phyloP scores from a whole-genome alignment of 2,329 filamentous ascomycete genomes.

The Xylariales sp. region DNA sequence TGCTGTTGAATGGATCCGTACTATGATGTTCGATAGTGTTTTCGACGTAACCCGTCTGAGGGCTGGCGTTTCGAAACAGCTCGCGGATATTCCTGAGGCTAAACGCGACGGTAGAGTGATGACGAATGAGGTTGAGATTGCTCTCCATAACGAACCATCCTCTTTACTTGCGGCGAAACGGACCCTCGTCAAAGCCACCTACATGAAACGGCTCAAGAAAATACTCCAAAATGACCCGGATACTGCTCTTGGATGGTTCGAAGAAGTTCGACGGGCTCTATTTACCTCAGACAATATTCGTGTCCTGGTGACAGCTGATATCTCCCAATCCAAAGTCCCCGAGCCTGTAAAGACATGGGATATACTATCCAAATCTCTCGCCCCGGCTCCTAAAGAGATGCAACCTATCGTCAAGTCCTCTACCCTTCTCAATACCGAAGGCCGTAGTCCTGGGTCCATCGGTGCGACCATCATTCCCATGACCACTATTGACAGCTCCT shows the following conservation, averaged over 20 bases:
- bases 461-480: conserved; percentile 87
- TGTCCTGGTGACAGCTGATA: conserved; percentile 83
- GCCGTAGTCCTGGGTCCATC: conserved; percentile 77
- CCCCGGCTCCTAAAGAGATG: conserved; percentile 63
- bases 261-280: conserved; percentile 78
- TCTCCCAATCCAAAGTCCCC: conserved; percentile 71
- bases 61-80: conserved; percentile 78
- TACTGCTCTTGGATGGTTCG: conserved; percentile 79
- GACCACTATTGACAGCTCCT: conserved; percentile 92
- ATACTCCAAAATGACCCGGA: conserved; percentile 81
- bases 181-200: conserved; percentile 86
- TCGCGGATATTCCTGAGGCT: conserved; percentile 90
- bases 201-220: conserved; percentile 86
- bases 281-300: conserved; percentile 89
- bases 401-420: conserved; percentile 77
- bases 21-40: conserved; percentile 87
- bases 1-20: conserved; percentile 84
- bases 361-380: conserved; percentile 65
- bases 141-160: conserved; percentile 82
- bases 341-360: conserved; percentile 86
- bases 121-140: conserved; percentile 74
- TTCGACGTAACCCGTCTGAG: conserved; percentile 79
- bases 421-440: conserved; percentile 79
- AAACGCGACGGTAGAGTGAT: conserved; percentile 85
- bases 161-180: conserved; percentile 82